phyloP scores from a whole-genome alignment of 257 asterid genomes.

The Solanum ossicruentum region DNA sequence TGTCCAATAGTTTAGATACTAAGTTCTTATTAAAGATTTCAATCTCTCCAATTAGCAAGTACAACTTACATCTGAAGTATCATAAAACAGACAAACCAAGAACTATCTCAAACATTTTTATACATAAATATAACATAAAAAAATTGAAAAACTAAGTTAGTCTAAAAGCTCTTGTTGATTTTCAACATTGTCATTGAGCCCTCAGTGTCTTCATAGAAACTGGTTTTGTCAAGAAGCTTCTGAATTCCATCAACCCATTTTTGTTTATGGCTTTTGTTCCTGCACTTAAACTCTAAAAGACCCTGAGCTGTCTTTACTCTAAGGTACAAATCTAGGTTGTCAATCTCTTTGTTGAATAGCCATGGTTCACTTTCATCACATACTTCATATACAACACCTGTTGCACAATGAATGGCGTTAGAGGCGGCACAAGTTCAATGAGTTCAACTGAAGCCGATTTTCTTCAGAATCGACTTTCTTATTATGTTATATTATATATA shows the following conservation, averaged over 20 bases:
- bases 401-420: not conserved
- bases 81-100: not conserved
- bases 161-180: conserved; percentile 26
- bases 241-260: conserved; percentile 65
- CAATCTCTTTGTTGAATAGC: conserved; percentile 60
- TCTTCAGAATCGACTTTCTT: not conserved
- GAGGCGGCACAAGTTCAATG: not conserved
- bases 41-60: not conserved
- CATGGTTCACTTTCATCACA: conserved; percentile 41
- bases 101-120: not conserved
- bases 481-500: not conserved
- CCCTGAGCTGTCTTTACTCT: conserved; percentile 70
- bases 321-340: conserved; percentile 45
- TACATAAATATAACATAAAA: not conserved
- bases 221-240: conserved; percentile 29
- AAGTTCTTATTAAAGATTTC: not conserved
- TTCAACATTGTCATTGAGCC: conserved; percentile 31
- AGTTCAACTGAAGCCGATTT: not conserved
- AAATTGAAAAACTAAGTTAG: not conserved
- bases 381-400: conserved; percentile 68
- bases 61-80: not conserved
- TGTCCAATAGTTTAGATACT: not conserved
- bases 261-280: conserved; percentile 49
- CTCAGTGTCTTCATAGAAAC: conserved; percentile 37
- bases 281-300: conserved; percentile 74